These are phyloP conservation scores for Saturnispora sanitii DNA, from an alignment of 805 yeast species.

Conservation along the genomic window DNA sequence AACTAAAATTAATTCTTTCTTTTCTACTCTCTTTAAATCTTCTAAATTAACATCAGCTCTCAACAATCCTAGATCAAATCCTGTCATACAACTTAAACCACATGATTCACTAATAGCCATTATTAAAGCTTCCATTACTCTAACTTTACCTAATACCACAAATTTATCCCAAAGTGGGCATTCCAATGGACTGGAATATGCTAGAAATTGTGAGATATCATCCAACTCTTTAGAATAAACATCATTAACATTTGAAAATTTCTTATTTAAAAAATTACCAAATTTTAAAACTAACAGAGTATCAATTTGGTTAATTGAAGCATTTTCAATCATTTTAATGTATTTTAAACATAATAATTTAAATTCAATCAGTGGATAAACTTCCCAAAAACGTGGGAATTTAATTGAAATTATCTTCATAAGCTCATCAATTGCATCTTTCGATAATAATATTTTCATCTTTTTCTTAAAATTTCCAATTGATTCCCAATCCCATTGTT, in stretches of 20 bases:
- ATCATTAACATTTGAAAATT: constrained; percentile 23
- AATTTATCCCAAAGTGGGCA: constrained; percentile 30
- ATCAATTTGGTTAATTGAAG: background rate
- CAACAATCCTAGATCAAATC: constrained; percentile 18
- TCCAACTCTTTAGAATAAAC: constrained; percentile 30
- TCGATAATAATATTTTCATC: constrained; percentile 32
- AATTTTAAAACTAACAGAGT: constrained; percentile 29
- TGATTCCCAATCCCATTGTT: constrained; percentile 5
- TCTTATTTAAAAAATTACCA: constrained; percentile 30
- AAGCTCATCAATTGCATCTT: constrained; percentile 37
- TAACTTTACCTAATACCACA: constrained; percentile 28
- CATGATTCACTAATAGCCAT: constrained; percentile 23
- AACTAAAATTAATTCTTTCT: constrained; percentile 29
- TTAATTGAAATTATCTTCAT: constrained; percentile 28
- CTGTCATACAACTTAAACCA: constrained; percentile 13
- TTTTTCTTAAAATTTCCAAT: constrained; percentile 27
- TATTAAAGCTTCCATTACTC: constrained; percentile 33
- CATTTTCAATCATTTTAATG: constrained; percentile 27
- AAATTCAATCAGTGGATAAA: constrained; percentile 29
- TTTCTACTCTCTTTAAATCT: constrained; percentile 11
- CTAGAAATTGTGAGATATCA: constrained; percentile 41
- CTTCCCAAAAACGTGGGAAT: constrained; percentile 31
- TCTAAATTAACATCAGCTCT: constrained; percentile 17
- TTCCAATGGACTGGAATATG: constrained; percentile 39
- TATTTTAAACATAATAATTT: constrained; percentile 35